A percentile compares a stretch with the other conserved stretches of the same genome.
phyloP scores from a whole-genome alignment of 306 rosid species.

The Ormosia emarginata region DNA sequence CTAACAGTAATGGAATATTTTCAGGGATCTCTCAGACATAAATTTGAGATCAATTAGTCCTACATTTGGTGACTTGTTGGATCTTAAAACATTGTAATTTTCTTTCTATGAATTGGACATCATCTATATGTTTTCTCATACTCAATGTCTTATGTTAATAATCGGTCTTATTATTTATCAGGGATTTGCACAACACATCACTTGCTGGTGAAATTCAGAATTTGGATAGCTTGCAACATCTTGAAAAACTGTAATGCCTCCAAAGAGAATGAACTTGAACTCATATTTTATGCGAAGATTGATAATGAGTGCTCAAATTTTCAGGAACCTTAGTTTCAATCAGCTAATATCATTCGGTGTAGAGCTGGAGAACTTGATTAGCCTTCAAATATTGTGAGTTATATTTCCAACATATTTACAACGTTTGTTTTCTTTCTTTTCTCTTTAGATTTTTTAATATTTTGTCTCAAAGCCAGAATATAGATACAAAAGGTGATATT shows the following conservation, averaged over 20 bases:
- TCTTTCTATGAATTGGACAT: background rate
- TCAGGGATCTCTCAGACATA: constrained; percentile 70
- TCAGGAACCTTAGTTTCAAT: constrained; percentile 93
- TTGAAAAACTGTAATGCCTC: constrained; percentile 69
- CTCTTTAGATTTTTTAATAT: background rate
- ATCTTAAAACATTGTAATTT: constrained; percentile 80
- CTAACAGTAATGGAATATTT: constrained; percentile 6
- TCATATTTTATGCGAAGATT: background rate
- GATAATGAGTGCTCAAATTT: constrained; percentile 27
- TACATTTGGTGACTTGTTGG: constrained; percentile 81
- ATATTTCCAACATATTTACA: background rate
- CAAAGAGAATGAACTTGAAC: constrained; percentile 4
- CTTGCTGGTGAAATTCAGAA: constrained; percentile 76
- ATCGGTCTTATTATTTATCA: constrained; percentile 30
- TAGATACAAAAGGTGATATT: background rate
- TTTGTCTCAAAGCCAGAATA: background rate
- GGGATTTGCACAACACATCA: constrained; percentile 90
- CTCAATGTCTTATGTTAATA: background rate
- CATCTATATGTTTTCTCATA: background rate
- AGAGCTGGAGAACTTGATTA: constrained; percentile 62
- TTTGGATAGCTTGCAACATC: constrained; percentile 71
- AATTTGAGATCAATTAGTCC: constrained; percentile 82
- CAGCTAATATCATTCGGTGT: constrained; percentile 64
- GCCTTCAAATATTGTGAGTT: constrained; percentile 80
- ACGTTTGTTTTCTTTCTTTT: background rate